Base-by-base conservation (phyloP, 306 rosid species). In the Sphenostylis stenocarpa region DNA sequence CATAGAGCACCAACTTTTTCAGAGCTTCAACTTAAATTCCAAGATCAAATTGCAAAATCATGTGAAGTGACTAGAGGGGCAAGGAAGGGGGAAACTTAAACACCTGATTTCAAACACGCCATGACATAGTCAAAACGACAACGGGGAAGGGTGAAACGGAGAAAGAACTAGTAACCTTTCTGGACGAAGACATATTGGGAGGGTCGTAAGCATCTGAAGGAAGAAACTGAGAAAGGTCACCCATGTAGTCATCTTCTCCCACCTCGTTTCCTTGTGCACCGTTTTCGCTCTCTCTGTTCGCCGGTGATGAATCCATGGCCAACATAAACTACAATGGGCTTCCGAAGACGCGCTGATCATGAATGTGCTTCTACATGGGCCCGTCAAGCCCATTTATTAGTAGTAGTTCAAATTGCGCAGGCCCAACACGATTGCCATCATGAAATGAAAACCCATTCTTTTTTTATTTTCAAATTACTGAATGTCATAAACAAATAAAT, bases 211-310 rank as follows among this genome's bases (percentile, higher is more conserved):
- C 52, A 21, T 89, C 87, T 12, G 83, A 69, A 72, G 95, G 90
- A 68, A 94, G 83, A 61, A 92, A 90, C 19, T 21, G 84, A 60
- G 96, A 90, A 78, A 92, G 91, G 77, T 90, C 90, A 3, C 87
- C 97, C 98, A 94, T 90, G 82, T 94, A 94, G 70, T 76, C 81
- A 16, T 60, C 65, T 4, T 74, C 84, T 4, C 89, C 84, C 51
- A 78, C 90, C 31, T 60, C 86, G 70, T 69, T 75, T 20, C 39
- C 75, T 5, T 28, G 61, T 38, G 43, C 75, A 43, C 82, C 83
- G 57, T 29, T 78, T 39, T 31, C 67, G 45, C 65, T 55, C 52
- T 56, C 72, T 28, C 24, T 34, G 66, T 45, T 33, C 41, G 77
- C 74, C 24, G 80, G 44, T 52, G 86, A 80, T 80, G 84, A 97